Conservation (phyloP, 2,329 filamentous ascomycete species). For the Alternaria ventricosa region DNA sequence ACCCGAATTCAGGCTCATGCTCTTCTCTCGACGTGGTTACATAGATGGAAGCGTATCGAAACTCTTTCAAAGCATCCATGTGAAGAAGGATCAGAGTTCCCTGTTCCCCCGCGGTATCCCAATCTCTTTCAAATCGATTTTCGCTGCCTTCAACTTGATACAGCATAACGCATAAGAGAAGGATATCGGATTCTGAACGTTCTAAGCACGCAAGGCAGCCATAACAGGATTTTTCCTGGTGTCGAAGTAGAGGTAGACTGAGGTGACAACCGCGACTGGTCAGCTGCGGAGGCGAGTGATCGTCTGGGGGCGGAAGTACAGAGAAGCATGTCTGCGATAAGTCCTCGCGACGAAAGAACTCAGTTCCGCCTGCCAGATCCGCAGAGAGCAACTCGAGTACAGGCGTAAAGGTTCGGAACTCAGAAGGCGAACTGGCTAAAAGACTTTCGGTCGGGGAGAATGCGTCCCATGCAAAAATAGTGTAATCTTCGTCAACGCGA, state of each 20-base stretch:
- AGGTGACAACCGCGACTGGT: background rate
- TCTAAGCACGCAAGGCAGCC: background rate
- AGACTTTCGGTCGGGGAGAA: background rate
- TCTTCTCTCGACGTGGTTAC: background rate
- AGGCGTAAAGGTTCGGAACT: background rate
- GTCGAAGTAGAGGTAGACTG: background rate
- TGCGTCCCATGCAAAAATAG: background rate
- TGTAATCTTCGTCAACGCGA: background rate
- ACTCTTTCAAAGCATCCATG: background rate
- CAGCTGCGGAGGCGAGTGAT: background rate
- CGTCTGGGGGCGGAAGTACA: background rate
- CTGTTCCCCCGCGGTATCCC: background rate
- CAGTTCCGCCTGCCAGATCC: too few relatives aligned
- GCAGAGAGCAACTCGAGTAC: too few relatives aligned
- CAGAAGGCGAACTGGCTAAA: background rate
- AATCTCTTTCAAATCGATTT: background rate
- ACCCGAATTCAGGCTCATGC: too few relatives aligned
- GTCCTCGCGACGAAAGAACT: background rate
- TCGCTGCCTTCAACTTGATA: fast-evolving
- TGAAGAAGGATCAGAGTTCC: background rate
- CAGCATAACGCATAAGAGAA: background rate
- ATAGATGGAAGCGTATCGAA: background rate
- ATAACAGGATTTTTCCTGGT: background rate
- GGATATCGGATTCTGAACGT: background rate
- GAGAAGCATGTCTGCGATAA: background rate